These are phyloP conservation scores for Sclerotinia sclerotiorum DNA, from an alignment of 2,329 filamentous ascomycete species.

Conservation along the genomic window DNA sequence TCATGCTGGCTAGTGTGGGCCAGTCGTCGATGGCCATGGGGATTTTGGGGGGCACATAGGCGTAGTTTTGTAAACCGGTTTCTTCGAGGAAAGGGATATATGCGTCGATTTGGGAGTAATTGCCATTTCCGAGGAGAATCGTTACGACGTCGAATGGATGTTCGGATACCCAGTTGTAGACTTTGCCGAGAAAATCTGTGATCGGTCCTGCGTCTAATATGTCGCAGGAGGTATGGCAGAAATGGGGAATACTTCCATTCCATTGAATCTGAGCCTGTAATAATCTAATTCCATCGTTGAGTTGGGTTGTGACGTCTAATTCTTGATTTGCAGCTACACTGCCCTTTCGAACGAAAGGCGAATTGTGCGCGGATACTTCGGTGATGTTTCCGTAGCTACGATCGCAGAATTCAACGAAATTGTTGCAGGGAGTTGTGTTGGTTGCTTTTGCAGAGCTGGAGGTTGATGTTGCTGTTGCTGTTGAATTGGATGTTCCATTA, in stretches of 20 bases:
- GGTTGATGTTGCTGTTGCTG: slow-evolving; percentile 48
- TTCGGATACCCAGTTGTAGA: slow-evolving; percentile 68
- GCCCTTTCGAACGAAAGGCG: slow-evolving; percentile 68
- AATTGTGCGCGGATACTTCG: slow-evolving; percentile 76
- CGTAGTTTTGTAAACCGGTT: slow-evolving; percentile 69
- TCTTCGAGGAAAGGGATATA: slow-evolving; percentile 69
- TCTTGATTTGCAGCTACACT: slow-evolving; percentile 77
- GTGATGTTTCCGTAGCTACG: slow-evolving; percentile 82
- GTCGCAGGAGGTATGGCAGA: slow-evolving; percentile 84
- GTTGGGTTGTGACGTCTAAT: slow-evolving; percentile 64
- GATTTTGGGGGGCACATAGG: slow-evolving; percentile 69
- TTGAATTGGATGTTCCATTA: slow-evolving; percentile 51
- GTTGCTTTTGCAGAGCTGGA: slow-evolving; percentile 49
- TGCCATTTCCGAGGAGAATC: slow-evolving; percentile 80
- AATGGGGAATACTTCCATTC: slow-evolving; percentile 63
- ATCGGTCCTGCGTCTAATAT: slow-evolving; percentile 80
- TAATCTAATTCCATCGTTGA: slow-evolving; percentile 73
- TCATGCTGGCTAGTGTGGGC: slow-evolving; percentile 79
- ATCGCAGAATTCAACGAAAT: slow-evolving; percentile 71
- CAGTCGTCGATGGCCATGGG: slow-evolving; percentile 74
- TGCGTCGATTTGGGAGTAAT: slow-evolving; percentile 62
- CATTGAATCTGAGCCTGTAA: slow-evolving; percentile 64
- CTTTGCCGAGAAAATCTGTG: slow-evolving; percentile 66
- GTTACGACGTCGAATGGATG: slow-evolving; percentile 89
- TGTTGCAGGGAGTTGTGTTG: slow-evolving; percentile 80